phyloP scores from a whole-genome alignment of 352 stramenopile genomes.

The Phytophthora capsici region DNA sequence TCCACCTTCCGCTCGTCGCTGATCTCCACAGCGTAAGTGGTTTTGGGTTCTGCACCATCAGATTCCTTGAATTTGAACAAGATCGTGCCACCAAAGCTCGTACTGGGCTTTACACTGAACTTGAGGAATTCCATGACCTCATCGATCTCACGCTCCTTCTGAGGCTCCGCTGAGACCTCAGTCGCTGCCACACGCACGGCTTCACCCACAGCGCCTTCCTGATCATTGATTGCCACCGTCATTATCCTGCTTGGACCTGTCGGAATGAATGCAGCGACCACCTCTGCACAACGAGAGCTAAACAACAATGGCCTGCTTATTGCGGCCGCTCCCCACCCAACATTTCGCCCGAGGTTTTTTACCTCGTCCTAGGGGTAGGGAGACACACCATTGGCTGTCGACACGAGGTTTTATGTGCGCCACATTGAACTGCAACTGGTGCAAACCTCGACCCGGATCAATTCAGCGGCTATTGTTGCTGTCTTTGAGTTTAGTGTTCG shows the following conservation, averaged over 20 bases:
- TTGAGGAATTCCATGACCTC: constrained; percentile 89
- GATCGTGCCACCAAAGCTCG: constrained; percentile 80
- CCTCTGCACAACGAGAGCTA: constrained; percentile 10
- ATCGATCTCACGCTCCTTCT: constrained; percentile 79
- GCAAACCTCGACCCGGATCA: background rate
- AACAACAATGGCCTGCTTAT: constrained; percentile 26
- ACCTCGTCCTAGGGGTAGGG: constrained; percentile 21
- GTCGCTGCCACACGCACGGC: background rate
- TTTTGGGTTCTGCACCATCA: constrained; percentile 39
- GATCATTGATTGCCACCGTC: constrained; percentile 14
- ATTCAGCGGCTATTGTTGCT: background rate
- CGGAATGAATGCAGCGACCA: background rate
- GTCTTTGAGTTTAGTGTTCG: constrained; percentile 1
- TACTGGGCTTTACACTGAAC: constrained; percentile 81
- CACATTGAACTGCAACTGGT: constrained; percentile 10
- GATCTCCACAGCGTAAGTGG: constrained; percentile 77
- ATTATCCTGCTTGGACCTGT: constrained; percentile 7
- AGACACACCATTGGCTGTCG: constrained; percentile 11
- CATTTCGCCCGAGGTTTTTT: constrained; percentile 27
- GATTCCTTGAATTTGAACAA: constrained; percentile 83
- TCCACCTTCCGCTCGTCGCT: constrained; percentile 51
- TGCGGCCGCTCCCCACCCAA: constrained; percentile 18
- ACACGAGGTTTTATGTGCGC: constrained; percentile 7
- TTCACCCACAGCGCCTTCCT: constrained; percentile 15
- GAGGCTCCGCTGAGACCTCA: background rate